phyloP scores from a whole-genome alignment of 768 basidiomycete genomes.

The Polyporus arcularius region DNA sequence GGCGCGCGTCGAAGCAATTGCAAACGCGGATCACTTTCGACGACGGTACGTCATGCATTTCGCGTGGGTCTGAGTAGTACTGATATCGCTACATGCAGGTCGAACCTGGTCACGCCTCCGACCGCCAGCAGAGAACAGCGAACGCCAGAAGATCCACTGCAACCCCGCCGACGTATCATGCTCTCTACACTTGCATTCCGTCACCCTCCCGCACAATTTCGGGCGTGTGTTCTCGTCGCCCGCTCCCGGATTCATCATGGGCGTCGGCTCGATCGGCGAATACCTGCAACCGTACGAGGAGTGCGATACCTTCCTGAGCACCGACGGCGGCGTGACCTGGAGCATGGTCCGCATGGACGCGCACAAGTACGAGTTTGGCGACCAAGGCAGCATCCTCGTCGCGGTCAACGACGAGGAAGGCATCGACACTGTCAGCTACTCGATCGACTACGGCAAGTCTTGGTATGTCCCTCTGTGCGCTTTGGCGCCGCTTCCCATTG shows the following conservation, averaged over 20 bases:
- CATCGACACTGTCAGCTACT: conserved; percentile 72
- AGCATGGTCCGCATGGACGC: conserved; percentile 71
- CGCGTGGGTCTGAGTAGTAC: background rate
- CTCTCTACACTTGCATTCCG: conserved; percentile 90
- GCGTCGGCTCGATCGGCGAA: conserved; percentile 86
- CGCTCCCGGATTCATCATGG: conserved; percentile 94
- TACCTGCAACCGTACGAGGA: conserved; percentile 73
- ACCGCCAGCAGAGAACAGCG: conserved; percentile 55
- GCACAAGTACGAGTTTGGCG: conserved; percentile 96
- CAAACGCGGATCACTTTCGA: conserved; percentile 87
- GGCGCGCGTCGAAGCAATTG: conserved; percentile 68
- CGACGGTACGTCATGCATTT: conserved; percentile 55
- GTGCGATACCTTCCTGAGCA: conserved; percentile 91
- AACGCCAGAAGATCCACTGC: conserved; percentile 67
- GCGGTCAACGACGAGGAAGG: conserved; percentile 83
- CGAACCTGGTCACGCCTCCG: conserved; percentile 76
- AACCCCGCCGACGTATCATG: conserved; percentile 63
- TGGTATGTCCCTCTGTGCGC: conserved; percentile 57
- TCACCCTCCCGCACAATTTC: conserved; percentile 90
- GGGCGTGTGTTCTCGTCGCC: conserved; percentile 94
- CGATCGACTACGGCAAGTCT: conserved; percentile 75
- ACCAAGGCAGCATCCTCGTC: conserved; percentile 78
- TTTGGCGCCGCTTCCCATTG: background rate
- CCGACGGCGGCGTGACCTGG: conserved; percentile 89
- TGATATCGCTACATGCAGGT: conserved; percentile 34